Base-by-base conservation (phyloP, 1,284 basidiomycete genomes). In the Heterobasidion occidentale region DNA sequence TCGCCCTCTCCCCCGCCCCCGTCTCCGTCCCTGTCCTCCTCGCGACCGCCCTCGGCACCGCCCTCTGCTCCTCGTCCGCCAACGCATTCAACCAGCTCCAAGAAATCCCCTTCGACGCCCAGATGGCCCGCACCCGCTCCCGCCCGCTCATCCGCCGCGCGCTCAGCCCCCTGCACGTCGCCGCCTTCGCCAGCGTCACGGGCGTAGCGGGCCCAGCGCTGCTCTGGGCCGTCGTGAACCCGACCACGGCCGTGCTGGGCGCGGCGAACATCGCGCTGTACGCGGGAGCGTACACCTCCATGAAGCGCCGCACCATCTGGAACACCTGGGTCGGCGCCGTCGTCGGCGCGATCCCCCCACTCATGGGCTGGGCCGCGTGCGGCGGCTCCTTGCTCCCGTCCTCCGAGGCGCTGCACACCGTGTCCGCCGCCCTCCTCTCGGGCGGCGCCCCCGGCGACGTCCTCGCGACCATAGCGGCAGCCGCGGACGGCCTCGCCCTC, bases 351-450 rank as follows among this genome's bases (percentile, higher is more conserved):
- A 77, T 98, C 11, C 97, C 96, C 2, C 95, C 97, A 2, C 74
- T 99, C 53, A 99, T 99, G 92, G 96, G 96, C 54, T 99, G 96
- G 95, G 89, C 94, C 3, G 96, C 96, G 0, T 93, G 90, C 58
- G 95, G 94, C 0, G 92, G 91, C 14, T 77, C 83, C 9, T 71
- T 98, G 19, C 74, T 90, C 63, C 90, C 90, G 0, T 77, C 83
- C 9, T 62, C 79, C 0, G 71, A 76, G 34, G 75, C 86, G 62
- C 83, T 86, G 0, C 60, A 86, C 53, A 70, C 79, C 35, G 62
- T 81, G 38, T 84, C 83, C 68, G 77, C 84, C 51, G 88, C 88
- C 1, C 66, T 72, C 9, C 75, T 74, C 63, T 67, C 76, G 46
- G 61, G 67, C 62, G 62, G 71, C 58, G 59, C 64, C n/a, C 63